A percentile compares a stretch with the other conserved stretches of the same genome.
Conservation (phyloP, 2,329 filamentous ascomycete species). For the Penicillium aurantiogriseum region DNA sequence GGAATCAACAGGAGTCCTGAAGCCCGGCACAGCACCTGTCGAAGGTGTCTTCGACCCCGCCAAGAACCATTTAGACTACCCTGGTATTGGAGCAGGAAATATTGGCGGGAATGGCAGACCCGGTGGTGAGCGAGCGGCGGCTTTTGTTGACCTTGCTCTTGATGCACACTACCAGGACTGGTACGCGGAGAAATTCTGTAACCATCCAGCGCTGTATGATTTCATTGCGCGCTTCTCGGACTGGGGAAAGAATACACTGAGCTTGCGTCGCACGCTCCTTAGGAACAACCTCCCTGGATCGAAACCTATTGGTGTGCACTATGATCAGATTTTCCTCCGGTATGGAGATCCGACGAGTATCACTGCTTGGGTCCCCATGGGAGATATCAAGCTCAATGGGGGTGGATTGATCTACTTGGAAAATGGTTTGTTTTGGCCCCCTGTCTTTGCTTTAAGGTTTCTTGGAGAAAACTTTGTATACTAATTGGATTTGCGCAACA, state of each 20-base stretch:
- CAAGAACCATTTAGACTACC: slow-evolving; percentile 47
- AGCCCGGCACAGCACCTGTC: slow-evolving; percentile 51
- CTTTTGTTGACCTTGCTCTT: slow-evolving; percentile 53
- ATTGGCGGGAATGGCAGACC: slow-evolving; percentile 47
- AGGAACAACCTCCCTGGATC: slow-evolving; percentile 58
- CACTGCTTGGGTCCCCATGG: slow-evolving; percentile 60
- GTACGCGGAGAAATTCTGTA: slow-evolving; percentile 56
- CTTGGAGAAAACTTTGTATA: neutral
- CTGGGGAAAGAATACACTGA: slow-evolving; percentile 53
- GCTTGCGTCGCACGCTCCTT: slow-evolving; percentile 51
- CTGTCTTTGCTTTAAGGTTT: neutral
- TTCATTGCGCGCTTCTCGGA: slow-evolving; percentile 55
- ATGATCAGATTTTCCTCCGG: slow-evolving; percentile 59
- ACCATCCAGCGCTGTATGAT: slow-evolving; percentile 50
- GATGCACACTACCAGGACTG: slow-evolving; percentile 54
- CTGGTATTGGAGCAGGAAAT: slow-evolving; percentile 55
- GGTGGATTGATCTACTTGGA: slow-evolving; percentile 62
- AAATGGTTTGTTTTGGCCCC: slow-evolving; percentile 28
- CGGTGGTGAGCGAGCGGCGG: slow-evolving; percentile 43
- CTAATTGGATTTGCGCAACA: slow-evolving; percentile 3
- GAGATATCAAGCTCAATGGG: slow-evolving; percentile 53
- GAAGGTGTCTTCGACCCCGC: slow-evolving; percentile 54
- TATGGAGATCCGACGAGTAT: slow-evolving; percentile 55
- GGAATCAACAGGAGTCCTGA: slow-evolving; percentile 56
- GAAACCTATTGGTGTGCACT: slow-evolving; percentile 60